Conservation (phyloP, 306 rosid genomes). For the Gynostemma pentaphyllum region DNA sequence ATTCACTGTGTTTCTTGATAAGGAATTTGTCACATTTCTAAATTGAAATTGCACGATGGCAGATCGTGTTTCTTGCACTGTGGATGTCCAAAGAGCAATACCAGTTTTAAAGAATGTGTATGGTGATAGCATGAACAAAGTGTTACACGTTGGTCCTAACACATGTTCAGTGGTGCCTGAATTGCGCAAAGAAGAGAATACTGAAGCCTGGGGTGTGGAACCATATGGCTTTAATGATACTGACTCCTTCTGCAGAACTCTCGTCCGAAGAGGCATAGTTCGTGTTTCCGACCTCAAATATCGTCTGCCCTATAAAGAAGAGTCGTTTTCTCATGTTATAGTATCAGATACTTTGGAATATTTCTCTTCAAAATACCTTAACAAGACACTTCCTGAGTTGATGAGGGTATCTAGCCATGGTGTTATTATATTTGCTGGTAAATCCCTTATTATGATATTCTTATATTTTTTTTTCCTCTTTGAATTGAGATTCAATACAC, state of each 20-base stretch:
- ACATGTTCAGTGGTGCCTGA: slow-evolving; percentile 58
- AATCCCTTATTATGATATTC: slow-evolving; percentile 8
- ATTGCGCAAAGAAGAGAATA: slow-evolving; percentile 54
- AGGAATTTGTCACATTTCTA: background rate
- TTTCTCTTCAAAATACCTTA: slow-evolving; percentile 67
- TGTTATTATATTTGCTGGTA: slow-evolving; percentile 70
- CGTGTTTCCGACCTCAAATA: slow-evolving; percentile 73
- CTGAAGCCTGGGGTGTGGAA: slow-evolving; percentile 89
- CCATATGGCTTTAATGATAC: slow-evolving; percentile 67
- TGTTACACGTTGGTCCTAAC: slow-evolving; percentile 81
- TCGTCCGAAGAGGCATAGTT: slow-evolving; percentile 63
- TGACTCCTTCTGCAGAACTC: slow-evolving; percentile 46
- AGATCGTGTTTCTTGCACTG: slow-evolving; percentile 64
- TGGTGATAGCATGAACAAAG: slow-evolving; percentile 59
- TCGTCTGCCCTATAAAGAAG: slow-evolving; percentile 52
- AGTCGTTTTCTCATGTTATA: slow-evolving; percentile 71
- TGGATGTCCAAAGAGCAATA: slow-evolving; percentile 46
- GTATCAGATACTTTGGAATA: slow-evolving; percentile 87
- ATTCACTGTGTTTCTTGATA: background rate
- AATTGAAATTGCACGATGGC: slow-evolving; percentile 9
- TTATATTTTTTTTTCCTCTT: background rate
- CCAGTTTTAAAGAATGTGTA: slow-evolving; percentile 69
- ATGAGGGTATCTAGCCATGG: slow-evolving; percentile 70
- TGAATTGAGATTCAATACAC: too few species aligned
- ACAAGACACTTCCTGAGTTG: slow-evolving; percentile 73